These are phyloP conservation scores for Zymoseptoria crescenta DNA, from an alignment of 2,329 filamentous ascomycete species.

Conservation along the genomic window DNA sequence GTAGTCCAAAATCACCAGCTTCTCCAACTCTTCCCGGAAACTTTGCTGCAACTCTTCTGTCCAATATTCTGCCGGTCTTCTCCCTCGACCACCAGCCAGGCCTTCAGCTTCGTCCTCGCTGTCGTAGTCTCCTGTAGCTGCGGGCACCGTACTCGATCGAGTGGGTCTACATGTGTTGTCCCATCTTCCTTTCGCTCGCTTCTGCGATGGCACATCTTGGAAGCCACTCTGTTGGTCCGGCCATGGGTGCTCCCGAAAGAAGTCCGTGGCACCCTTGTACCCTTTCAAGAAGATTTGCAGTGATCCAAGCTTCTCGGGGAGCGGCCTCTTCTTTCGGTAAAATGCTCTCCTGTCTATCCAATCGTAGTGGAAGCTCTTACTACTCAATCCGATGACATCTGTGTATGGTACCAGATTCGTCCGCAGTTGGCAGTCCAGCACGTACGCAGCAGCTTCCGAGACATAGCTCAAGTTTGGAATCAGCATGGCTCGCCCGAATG, in stretches of 20 bases:
- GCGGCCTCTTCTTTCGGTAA: conserved; percentile 75
- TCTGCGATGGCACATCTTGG: conserved; percentile 56
- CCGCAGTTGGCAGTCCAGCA: conserved; percentile 79
- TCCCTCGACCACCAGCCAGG: conserved; percentile 28
- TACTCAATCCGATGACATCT: conserved; percentile 86
- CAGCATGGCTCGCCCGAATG: conserved; percentile 87
- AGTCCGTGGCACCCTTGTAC: conserved; percentile 94
- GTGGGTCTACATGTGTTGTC: conserved; percentile 72
- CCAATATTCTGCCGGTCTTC: conserved; percentile 62
- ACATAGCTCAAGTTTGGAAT: conserved; percentile 98
- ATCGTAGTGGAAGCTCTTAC: conserved; percentile 96
- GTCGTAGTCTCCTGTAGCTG: conserved; percentile 43
- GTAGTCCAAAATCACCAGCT: conserved; percentile 93
- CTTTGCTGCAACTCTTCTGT: conserved; percentile 81
- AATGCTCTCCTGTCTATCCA: conserved; percentile 91
- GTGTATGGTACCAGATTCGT: conserved; percentile 95
- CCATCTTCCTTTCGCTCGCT: conserved; percentile 65
- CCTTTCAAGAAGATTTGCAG: conserved; percentile 97
- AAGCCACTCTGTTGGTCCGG: conserved; percentile 79
- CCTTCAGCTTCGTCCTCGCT: conserved; percentile 25
- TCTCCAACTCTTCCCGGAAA: conserved; percentile 91
- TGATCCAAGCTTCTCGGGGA: conserved; percentile 86
- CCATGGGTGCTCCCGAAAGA: conserved; percentile 92
- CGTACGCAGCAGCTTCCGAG: conserved; percentile 93
- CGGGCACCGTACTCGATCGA: conserved; percentile 31